Evolutionary conservation across 148 eudicot genomes (phyloP), one percentile per base, ranked within the genome.

Genomic region (Vaccinium myrtillus): DNA sequence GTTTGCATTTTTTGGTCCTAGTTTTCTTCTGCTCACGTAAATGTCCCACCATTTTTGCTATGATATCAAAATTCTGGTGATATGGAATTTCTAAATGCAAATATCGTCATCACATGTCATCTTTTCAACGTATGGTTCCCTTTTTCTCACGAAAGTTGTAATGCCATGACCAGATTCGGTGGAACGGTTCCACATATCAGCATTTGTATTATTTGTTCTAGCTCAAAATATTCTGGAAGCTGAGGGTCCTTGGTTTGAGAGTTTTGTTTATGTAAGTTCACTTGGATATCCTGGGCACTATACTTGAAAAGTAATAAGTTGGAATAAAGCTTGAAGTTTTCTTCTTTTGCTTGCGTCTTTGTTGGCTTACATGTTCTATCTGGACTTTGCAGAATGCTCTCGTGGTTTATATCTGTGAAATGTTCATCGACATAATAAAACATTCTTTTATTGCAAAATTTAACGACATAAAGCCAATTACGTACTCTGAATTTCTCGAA

Each of bases 211-310:
- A 86, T 94, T 94, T 84, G 95, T 96, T 83, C 88, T 96, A 82
- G 99, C 98, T 89, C 99, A 96, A 90, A 93, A 96, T 90, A 91
- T 96, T 86, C 90, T 91, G 84, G 99, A 96, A 89, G 99, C 99
- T 27, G 99, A 96, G 87, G 98, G 95, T 81, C 90, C 95, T 85
- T 96, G 99, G 99, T 94, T 96, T 85, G 89, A 91, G 76, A 96
- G 87, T 87, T 96, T 96, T 61, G 92, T 96, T 73, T 88, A 74
- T 74, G 99, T 96, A 90, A 96, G 99, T 91, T 65, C 32, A 70
- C 49, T 83, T 83, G 15, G 32, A 49, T 73, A 36, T 21, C 79
- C 76, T 65, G 18, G 77, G 19, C 14, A 63, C 77, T 46, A 48
- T 23, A 19, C 27, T 67, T 70, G 43, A 74, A 85, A 84, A 75